Conservation (phyloP, 202 grass and related monocot genomes). For the Bolboschoenoplectus hybrid region DNA sequence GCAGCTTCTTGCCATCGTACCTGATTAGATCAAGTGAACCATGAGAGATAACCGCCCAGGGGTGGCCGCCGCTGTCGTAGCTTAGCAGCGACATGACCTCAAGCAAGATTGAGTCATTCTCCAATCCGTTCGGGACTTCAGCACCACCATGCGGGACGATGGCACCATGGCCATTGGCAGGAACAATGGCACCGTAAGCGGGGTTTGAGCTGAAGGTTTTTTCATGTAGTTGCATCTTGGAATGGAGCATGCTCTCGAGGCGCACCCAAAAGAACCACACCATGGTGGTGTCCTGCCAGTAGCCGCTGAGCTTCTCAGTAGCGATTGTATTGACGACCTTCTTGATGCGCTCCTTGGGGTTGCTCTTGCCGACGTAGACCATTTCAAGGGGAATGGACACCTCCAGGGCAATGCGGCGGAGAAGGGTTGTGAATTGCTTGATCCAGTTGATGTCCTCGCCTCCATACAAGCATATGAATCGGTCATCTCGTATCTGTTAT, state of each 20-base stretch:
- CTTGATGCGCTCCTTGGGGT: conserved; percentile 46
- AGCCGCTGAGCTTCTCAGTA: conserved; percentile 46
- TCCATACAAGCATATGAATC: conserved; percentile 49
- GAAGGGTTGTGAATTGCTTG: conserved; percentile 39
- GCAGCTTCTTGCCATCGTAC: conserved; percentile 35
- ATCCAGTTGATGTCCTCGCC: conserved; percentile 53
- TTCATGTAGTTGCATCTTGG: conserved; percentile 46
- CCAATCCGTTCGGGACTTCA: conserved; percentile 23
- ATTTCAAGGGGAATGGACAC: conserved; percentile 38
- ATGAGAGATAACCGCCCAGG: conserved; percentile 45
- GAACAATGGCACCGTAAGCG: background rate
- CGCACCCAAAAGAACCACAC: conserved; percentile 60
- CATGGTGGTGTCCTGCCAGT: conserved; percentile 52
- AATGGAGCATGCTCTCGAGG: conserved; percentile 58
- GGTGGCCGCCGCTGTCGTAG: conserved; percentile 50
- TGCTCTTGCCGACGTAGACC: conserved; percentile 60
- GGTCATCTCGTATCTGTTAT: conserved; percentile 41
- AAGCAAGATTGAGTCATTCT: conserved; percentile 47
- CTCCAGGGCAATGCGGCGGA: conserved; percentile 38
- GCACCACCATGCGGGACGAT: background rate
- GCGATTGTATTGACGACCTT: conserved; percentile 17
- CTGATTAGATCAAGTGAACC: conserved; percentile 41
- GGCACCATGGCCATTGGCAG: background rate
- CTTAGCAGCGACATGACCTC: conserved; percentile 51
- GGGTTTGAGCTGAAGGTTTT: background rate